Percentiles rank a stretch among this genome's conserved stretches.
Evolutionary conservation across 2,329 filamentous ascomycete species (phyloP).

Genomic region (Coleophoma crateriformis): DNA sequence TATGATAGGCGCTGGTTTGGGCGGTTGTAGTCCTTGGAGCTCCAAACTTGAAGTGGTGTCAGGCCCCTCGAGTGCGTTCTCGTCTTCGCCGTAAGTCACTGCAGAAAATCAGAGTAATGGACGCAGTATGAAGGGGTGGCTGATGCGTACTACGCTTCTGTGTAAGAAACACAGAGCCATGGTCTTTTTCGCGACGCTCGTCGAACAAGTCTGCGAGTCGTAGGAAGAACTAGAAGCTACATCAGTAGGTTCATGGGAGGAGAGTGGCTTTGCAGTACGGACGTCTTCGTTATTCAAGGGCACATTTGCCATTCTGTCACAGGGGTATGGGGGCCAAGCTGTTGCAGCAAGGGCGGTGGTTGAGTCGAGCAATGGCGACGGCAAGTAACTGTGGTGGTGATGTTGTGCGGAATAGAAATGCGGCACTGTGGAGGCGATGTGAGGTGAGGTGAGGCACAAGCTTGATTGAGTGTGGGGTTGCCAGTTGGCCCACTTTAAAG

Average conservation of each 20-base stretch:
- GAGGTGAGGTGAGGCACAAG: no score
- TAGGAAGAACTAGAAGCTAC: conserved; percentile 60
- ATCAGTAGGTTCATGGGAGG: neutral
- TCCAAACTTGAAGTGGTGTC: conserved; percentile 40
- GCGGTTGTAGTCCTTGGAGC: conserved; percentile 54
- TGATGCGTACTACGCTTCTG: conserved; percentile 64
- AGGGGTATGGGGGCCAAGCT: conserved; percentile 4
- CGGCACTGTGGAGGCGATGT: no score
- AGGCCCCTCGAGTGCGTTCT: conserved; percentile 21
- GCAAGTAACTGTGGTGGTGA: no score
- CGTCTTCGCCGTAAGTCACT: conserved; percentile 21
- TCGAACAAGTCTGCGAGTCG: conserved; percentile 64
- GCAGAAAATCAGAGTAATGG: conserved; percentile 4
- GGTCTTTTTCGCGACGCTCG: conserved; percentile 59
- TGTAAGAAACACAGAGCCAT: conserved; percentile 68
- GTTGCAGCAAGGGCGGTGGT: neutral
- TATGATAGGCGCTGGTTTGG: conserved; percentile 63
- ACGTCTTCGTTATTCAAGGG: conserved; percentile 60
- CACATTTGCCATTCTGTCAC: conserved; percentile 34
- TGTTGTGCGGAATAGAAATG: no score
- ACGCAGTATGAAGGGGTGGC: conserved; percentile 2
- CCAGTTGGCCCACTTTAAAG: conserved; percentile 3
- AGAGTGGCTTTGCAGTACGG: conserved; percentile 5
- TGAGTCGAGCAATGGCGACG: no score
- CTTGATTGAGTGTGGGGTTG: conserved; percentile 8